These are phyloP conservation scores for Vanrija pseudolonga DNA, from an alignment of 1,284 basidiomycete species.

Conservation along the genomic window DNA sequence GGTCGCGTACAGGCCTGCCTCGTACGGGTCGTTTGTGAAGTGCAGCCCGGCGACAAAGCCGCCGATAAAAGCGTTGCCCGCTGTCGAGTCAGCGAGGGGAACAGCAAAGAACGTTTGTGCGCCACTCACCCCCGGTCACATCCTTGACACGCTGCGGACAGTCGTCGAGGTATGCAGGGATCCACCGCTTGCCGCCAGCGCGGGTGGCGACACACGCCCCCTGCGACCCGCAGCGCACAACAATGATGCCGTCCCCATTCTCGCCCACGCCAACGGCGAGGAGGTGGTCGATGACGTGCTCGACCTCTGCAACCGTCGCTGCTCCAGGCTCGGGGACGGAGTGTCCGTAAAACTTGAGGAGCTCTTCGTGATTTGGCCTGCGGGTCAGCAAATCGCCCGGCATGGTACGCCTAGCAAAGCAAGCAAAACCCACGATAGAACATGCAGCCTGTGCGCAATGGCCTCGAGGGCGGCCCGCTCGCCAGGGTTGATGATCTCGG, in stretches of 20 bases:
- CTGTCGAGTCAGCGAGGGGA: constrained; percentile 4
- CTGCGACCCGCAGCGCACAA: constrained; percentile 39
- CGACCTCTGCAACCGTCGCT: constrained; percentile 16
- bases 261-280: constrained; percentile 28
- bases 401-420: constrained; percentile 15
- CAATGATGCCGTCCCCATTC: constrained; percentile 28
- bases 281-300: constrained; percentile 24
- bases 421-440: constrained; percentile 24
- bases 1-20: constrained; percentile 36
- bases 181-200: constrained; percentile 27
- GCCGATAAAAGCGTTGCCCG: constrained; percentile 44
- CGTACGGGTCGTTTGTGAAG: constrained; percentile 29
- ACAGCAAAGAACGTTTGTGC: not conserved
- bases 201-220: constrained; percentile 40
- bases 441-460: constrained; percentile 23
- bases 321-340: constrained; percentile 9
- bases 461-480: constrained; percentile 29
- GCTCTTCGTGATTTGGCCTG: constrained; percentile 41
- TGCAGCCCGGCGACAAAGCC: constrained; percentile 39
- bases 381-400: not conserved
- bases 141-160: constrained; percentile 27
- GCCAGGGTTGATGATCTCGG: constrained; percentile 30
- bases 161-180: constrained; percentile 32
- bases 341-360: constrained; percentile 31
- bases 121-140: constrained; percentile 37